phyloP scores from a whole-genome alignment of 1,284 basidiomycete species.

The Ganoderma multipileum region DNA sequence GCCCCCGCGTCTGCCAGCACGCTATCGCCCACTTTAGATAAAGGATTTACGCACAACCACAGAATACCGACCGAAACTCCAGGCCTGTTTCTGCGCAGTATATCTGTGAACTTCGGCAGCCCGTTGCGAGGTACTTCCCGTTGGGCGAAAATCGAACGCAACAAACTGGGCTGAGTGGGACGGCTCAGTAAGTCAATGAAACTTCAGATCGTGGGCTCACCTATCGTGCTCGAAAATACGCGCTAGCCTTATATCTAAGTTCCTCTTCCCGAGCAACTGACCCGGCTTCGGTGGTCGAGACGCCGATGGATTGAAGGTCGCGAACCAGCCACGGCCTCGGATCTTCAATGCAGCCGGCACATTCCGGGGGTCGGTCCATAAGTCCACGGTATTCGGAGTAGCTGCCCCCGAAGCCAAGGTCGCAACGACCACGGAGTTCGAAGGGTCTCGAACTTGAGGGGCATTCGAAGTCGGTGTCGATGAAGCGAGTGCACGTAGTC shows the following conservation, averaged over 20 bases:
- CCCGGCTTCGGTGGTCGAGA: constrained; percentile 16
- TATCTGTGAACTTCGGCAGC: constrained; percentile 92
- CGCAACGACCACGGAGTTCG: constrained; percentile 13
- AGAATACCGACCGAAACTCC: constrained; percentile 71
- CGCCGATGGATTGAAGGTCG: constrained; percentile 89
- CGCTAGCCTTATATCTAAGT: constrained; percentile 87
- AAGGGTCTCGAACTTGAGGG: neutral
- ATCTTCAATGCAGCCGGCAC: constrained; percentile 67
- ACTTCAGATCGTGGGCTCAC: constrained; percentile 49
- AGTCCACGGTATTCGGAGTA: constrained; percentile 29
- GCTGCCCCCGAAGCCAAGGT: constrained; percentile 22
- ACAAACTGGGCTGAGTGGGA: constrained; percentile 76
- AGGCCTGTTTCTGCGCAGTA: constrained; percentile 87
- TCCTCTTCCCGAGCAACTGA: constrained; percentile 56
- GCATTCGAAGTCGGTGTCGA: too few relatives aligned
- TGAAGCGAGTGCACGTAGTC: too few relatives aligned
- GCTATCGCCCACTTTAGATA: constrained; percentile 38
- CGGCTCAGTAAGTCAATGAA: constrained; percentile 14
- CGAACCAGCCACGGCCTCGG: constrained; percentile 94
- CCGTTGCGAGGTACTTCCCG: constrained; percentile 88
- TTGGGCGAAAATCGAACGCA: constrained; percentile 92
- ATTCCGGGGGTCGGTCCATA: constrained; percentile 48
- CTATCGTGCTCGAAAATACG: constrained; percentile 95
- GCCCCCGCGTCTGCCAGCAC: constrained; percentile 66
- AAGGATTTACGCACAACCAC: neutral